Evolutionary conservation across 345 rosid genomes (phyloP), one percentile per base, ranked within the genome.

Genomic region (Theobroma cacao): DNA sequence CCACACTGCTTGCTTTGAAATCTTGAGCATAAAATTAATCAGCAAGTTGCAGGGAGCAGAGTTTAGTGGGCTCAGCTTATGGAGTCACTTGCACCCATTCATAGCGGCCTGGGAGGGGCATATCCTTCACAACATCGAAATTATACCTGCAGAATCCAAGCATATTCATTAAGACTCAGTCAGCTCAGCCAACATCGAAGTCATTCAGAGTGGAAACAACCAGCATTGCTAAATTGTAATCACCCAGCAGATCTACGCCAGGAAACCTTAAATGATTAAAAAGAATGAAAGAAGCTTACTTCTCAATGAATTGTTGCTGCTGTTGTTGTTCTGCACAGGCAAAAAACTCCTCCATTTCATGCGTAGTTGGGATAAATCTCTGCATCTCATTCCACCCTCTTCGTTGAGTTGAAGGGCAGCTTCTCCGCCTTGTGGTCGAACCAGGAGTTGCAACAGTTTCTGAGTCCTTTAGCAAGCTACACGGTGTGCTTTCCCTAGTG

Each of bases 261-360:
- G 31, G 11, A 22, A 56, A 56, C 1, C 10, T 22, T 56, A 58
- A 58, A 26, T 58, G 18, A 58, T 58, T 18, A 5, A 56, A 52
- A 24, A 26, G n/a, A n/a, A n/a, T 2, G 18, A 69, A 50, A 74
- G 36, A 5, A 24, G 55, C 69, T 64, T 92, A 94, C 97, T 90
- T 92, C 45, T 92, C 90, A 24, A 70, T 79, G 79, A 91, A 92
- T 13, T 82, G 59, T 84, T 80, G 86, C 50, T 76, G 90, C 50
- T 89, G 92, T 65, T 82, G 84, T 55, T 87, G 86, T 80, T 94
- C 98, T 12, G 85, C 86, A 72, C 11, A 66, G 41, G 88, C 87
- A 83, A 94, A 91, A 84, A 92, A 92, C 56, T 90, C 97, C 70
- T 90, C 98, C 72, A 94, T 84, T 87, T 94, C 97, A 10, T 36